Evolutionary conservation across 306 rosid genomes (phyloP), one percentile per base, ranked within the genome.

Genomic region (Clitoria ternatea): DNA sequence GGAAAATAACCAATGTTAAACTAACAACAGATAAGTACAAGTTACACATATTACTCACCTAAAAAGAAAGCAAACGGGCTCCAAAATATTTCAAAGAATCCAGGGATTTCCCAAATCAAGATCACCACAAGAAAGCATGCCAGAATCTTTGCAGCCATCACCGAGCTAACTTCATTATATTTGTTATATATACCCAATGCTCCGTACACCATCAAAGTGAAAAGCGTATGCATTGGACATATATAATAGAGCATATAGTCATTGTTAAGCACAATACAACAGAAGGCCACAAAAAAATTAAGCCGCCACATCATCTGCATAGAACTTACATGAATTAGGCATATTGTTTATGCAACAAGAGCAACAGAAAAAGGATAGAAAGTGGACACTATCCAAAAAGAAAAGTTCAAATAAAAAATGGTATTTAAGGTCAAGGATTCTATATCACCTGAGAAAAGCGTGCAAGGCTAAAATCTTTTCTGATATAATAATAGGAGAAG

Each of bases 231-330:
- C 99, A 95, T 95, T 65, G 99, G 99, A 75, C 97, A 95, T 69
- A 95, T 95, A 80, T 95, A 95, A 79, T 95, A 95, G 55, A 95
- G 78, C 97, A 89, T 80, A 77, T 95, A 95, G 85, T 95, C 97
- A 47, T 95, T 95, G 81, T 81, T 87, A 32, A 95, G 99, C 75
- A 95, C 86, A 69, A 95, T 77, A 78, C 97, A 95, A 82, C 99
- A 95, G 79, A 95, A 86, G 1, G 72, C 88, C 76, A 95, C 99
- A 57, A 87, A 95, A 78, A 91, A 89, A 64, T 95, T 95, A 66
- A 95, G 96, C 77, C 96, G 92, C 96, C 97, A 95, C 97, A 95
- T 95, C 97, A 95, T 95, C 99, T 95, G 96, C 85, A 83, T 24
- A 15, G 79, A 32, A 70, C 26, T 65, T 68, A 27, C 54, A 69